Base-by-base conservation (phyloP, 2,329 filamentous ascomycete species). In the Colletotrichum tamarilloi region DNA sequence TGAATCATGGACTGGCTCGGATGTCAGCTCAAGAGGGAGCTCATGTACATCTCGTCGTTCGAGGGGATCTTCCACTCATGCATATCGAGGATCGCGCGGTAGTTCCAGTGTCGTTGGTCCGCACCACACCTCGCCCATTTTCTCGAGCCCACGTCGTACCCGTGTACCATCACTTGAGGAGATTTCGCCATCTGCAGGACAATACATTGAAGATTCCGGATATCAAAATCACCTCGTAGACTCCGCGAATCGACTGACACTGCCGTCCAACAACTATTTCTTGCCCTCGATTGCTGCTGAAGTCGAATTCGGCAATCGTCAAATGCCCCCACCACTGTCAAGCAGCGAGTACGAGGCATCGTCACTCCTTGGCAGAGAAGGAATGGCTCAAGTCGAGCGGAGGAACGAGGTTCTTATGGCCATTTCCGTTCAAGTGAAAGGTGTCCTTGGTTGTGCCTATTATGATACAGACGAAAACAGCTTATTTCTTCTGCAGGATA, bases 391-490 rank as follows among this genome's bases (percentile, higher is more conserved):
- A 53, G n/a, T 42, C 79, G 59, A 79, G 76, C 71, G 58, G 68
- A 68, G 26, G 42, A 60, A 72, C 68, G 94, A 97, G 79, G 83
- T 95, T 30, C 88, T 97, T 71, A 94, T 97, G 91, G 94, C 94
- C 1, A 85, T 98, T 28, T 92, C 97, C 72, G 87, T 96, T 80
- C 91, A 88, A 74, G 88, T 92, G n/a, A 88, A 90, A 35, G 91
- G 89, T 1, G 91, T 88, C 0, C 87, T 98, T 22, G 96, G 96
- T 0, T 98, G 95, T 80, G 92, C 94, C 58, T 97, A 96, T 79
- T 98, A 96, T 79, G 85, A 92, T 59, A 91, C 92, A 6, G 84
- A 87, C 30, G 90, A 95, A 52, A 92, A 94, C 77, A 90, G 87
- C 46, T 82, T 98, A 4, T 92, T 90, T 72, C 86, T 98, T 56